Evolutionary conservation across 768 basidiomycete species (phyloP).

Genomic region (Gymnopilus junonius): DNA sequence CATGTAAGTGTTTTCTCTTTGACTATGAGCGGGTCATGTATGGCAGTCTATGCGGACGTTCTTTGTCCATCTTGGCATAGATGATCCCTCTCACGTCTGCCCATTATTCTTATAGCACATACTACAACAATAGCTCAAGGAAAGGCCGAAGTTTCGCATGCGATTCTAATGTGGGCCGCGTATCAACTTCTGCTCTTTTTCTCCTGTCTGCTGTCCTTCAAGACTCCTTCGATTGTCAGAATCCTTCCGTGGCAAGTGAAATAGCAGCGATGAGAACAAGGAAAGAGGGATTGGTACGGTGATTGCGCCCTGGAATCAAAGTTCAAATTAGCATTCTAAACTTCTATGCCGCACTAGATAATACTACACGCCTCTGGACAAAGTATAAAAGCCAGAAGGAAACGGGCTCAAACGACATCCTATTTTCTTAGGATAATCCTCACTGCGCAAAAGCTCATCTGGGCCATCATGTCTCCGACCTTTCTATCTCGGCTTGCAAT

Average conservation of each 20-base stretch:
- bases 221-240: not conserved
- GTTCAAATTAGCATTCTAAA: not conserved
- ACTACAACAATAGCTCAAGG: not conserved
- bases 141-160: constrained; percentile 2
- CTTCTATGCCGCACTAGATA: not conserved
- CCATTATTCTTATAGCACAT: not conserved
- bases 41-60: not conserved
- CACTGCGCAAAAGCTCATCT: not conserved
- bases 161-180: not conserved
- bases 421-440: not conserved
- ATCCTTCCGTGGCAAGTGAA: not conserved
- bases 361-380: not conserved
- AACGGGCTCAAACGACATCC: not conserved
- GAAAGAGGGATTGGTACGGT: not conserved
- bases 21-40: not conserved
- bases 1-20: not conserved
- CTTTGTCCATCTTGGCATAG: not conserved
- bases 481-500: not conserved
- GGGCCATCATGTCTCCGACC: not conserved
- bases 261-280: not conserved
- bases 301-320: not conserved
- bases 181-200: not conserved
- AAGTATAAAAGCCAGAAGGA: not conserved
- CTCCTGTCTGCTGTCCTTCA: not conserved
- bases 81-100: not conserved